Base-by-base conservation (phyloP, 208 protist species). In the Vickermania ingenoplastis region DNA sequence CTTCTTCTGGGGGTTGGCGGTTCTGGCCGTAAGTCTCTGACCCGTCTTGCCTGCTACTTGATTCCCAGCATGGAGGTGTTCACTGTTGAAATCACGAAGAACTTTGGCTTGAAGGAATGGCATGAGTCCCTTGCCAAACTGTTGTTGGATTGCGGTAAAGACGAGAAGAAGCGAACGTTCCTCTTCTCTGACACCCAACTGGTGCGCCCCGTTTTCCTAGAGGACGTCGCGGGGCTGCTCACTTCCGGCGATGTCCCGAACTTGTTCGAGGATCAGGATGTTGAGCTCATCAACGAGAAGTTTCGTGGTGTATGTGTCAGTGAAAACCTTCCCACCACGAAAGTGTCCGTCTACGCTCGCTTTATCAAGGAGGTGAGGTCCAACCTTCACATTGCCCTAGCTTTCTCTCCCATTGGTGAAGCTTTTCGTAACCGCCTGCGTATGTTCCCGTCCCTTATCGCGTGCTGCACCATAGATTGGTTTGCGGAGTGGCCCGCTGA, bases 381-480 rank as follows among this genome's bases (percentile, higher is more conserved):
- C 22, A 98, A 98, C 75, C 67, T 99, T 54, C 97, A 99, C 73
- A 75, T 99, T 45, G 89, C 96, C 14, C 67, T 99, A 11, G 93
- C 89, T 59, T 98, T 99, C 75, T 97, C 94, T 21, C 97, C 97
- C 7, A 92, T 97, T 54, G 93, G 95, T 57, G 94, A 98, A 63
- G 79, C 69, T 3, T 99, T 99, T 70, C 79, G 97, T 55, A 94
- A 75, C 3, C 82, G 97, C 57, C 80, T 99, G 64, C 89, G 97
- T 57, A 98, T 97, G 89, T 99, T 99, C 68, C 97, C 97, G 0
- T 91, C 97, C 0, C 83, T 99, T 5, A 94, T 98, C 59, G 97
- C 96, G 52, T 99, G 95, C 75, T 98, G 96, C 72, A 98, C 97
- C 24, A 98, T 99, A 63, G 97, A 99, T 73, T 99, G 97, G 97